These are phyloP conservation scores for Prunella vulgaris DNA, from an alignment of 257 asterid genomes.

Conservation along the genomic window DNA sequence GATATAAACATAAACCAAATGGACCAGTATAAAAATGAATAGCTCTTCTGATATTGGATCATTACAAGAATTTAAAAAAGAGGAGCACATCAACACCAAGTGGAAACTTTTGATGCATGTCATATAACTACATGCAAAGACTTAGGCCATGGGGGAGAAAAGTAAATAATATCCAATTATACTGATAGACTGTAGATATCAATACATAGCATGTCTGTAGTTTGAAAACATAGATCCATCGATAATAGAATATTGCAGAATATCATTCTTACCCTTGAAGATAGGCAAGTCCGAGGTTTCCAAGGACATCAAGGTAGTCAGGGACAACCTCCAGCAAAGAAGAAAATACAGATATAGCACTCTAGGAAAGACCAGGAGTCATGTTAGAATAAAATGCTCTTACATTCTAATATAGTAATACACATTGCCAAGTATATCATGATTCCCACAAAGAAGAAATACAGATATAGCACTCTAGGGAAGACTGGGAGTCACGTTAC, in stretches of 20 bases:
- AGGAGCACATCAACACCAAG: neutral
- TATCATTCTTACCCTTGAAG: constrained; percentile 71
- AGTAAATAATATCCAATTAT: neutral
- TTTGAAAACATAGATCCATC: neutral
- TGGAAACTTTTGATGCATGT: neutral
- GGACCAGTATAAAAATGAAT: neutral
- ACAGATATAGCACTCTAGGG: constrained; percentile 79
- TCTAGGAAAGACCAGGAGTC: constrained; percentile 44
- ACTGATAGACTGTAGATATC: neutral
- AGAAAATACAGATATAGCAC: constrained; percentile 82
- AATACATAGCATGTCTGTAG: neutral
- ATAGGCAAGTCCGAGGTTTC: constrained; percentile 87
- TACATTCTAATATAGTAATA: constrained; percentile 8
- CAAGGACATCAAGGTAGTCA: constrained; percentile 84
- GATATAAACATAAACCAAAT: constrained; percentile 4
- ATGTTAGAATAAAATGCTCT: constrained; percentile 24
- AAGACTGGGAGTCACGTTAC: constrained; percentile 27
- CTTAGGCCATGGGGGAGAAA: constrained; percentile 1
- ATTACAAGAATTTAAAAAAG: neutral
- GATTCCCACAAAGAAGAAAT: constrained; percentile 58
- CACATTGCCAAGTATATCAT: constrained; percentile 11
- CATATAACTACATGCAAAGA: neutral
- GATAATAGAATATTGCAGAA: constrained; percentile 6
- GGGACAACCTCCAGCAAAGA: constrained; percentile 75
- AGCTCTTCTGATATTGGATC: neutral